Evolutionary conservation across 257 asterid species (phyloP).

Genomic region (Solanum neorickii): DNA sequence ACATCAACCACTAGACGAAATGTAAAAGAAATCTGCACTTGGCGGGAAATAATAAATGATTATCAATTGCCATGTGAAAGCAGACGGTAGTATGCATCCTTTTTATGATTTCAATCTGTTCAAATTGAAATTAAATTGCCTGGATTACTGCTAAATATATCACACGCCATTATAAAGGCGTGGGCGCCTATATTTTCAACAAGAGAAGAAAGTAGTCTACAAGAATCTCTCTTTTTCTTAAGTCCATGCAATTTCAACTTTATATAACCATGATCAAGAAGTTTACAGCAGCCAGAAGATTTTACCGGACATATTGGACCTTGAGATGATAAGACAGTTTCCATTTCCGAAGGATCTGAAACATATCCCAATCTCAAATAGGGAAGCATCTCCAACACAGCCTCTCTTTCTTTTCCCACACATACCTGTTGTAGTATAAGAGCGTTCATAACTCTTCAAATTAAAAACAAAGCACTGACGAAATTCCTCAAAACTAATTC

Average conservation of each 20-base stretch:
- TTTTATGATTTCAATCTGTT: neutral
- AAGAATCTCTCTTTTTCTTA: neutral
- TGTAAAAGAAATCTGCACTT: neutral
- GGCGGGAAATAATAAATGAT: neutral
- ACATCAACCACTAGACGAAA: neutral
- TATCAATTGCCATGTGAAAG: neutral
- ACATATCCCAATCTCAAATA: slow-evolving; percentile 87
- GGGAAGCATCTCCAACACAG: slow-evolving; percentile 94
- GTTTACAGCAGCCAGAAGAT: slow-evolving; percentile 2
- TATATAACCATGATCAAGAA: neutral
- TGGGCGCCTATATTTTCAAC: neutral
- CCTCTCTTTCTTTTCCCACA: slow-evolving; percentile 84
- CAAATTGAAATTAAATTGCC: neutral
- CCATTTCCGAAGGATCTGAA: slow-evolving; percentile 88
- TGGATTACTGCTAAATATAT: neutral
- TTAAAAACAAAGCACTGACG: neutral
- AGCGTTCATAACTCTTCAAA: slow-evolving; percentile 3
- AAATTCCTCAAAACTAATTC: neutral
- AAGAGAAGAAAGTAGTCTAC: neutral
- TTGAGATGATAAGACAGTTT: slow-evolving; percentile 82
- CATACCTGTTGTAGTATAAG: slow-evolving; percentile 35
- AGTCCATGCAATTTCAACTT: neutral
- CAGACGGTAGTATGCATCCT: neutral
- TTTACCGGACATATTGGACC: slow-evolving; percentile 96
- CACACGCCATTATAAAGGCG: neutral